These are phyloP conservation scores for Sclerotiophoma versabilis DNA, from an alignment of 2,329 filamentous ascomycete species.

Conservation along the genomic window DNA sequence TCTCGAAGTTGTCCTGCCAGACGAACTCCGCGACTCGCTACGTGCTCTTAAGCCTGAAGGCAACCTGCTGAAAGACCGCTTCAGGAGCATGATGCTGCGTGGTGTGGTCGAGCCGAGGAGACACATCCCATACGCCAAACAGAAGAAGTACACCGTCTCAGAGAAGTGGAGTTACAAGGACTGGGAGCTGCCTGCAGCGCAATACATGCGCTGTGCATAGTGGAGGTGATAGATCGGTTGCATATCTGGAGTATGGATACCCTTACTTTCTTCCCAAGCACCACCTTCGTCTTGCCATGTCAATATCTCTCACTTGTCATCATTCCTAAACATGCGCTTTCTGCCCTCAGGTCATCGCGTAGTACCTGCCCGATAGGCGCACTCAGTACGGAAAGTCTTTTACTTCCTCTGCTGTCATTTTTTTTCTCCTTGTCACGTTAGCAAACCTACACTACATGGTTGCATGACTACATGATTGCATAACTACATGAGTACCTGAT, in stretches of 20 bases:
- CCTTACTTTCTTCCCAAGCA: constrained; percentile 1
- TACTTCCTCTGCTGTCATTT: no score
- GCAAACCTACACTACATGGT: no score
- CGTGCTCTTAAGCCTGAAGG: constrained; percentile 80
- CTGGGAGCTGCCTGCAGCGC: constrained; percentile 65
- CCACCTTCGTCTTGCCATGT: no score
- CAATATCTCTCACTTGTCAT: no score
- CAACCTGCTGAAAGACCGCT: constrained; percentile 91
- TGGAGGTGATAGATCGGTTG: neutral
- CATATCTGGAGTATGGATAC: constrained; percentile 5
- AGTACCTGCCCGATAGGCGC: no score
- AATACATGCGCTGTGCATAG: neutral
- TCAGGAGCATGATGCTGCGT: constrained; percentile 84
- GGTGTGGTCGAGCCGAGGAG: constrained; percentile 88
- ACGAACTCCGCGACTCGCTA: constrained; percentile 59
- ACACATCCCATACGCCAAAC: constrained; percentile 80
- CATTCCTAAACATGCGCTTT: no score
- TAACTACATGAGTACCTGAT: no score
- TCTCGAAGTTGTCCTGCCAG: constrained; percentile 58
- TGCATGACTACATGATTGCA: no score
- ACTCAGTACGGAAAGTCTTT: no score
- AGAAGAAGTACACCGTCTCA: constrained; percentile 79
- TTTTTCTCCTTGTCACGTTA: no score
- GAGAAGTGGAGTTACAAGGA: constrained; percentile 99
- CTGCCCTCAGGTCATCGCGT: no score